Evolutionary conservation across 148 eudicot genomes (phyloP).

Genomic region (Vaccinium vitisidaea): DNA sequence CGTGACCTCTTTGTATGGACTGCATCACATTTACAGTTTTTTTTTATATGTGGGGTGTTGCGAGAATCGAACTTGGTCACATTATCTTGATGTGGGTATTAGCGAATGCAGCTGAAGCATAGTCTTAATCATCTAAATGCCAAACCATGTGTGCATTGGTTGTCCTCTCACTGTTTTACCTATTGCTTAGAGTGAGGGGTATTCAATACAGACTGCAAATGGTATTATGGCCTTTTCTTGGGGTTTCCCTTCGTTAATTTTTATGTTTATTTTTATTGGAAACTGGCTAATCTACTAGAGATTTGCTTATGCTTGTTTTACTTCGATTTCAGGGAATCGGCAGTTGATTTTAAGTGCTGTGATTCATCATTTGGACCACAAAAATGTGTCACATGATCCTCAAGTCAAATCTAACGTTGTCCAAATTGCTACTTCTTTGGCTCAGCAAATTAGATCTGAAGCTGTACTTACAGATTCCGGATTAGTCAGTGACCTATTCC

Average conservation of each 20-base stretch:
- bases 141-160: neutral
- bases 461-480: conserved; percentile 65
- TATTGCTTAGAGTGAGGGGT: neutral
- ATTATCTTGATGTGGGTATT: neutral
- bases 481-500: conserved; percentile 71
- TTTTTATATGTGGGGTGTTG: neutral
- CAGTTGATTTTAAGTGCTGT: conserved; percentile 63
- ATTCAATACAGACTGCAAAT: neutral
- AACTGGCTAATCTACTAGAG: neutral
- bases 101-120: neutral
- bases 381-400: conserved; percentile 79
- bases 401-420: conserved; percentile 63
- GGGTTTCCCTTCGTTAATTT: neutral
- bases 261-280: neutral
- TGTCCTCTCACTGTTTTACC: neutral
- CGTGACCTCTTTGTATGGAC: too few species aligned
- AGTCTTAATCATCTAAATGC: neutral
- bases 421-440: conserved; percentile 72
- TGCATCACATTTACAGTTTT: neutral
- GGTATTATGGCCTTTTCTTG: neutral
- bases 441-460: conserved; percentile 71
- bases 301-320: neutral
- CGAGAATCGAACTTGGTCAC: too few species aligned
- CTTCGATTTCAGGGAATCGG: conserved; percentile 56
- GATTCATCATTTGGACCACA: conserved; percentile 93